These are phyloP conservation scores for Trichoderma sp. DNA, from an alignment of 2,329 filamentous ascomycete genomes.

Conservation along the genomic window DNA sequence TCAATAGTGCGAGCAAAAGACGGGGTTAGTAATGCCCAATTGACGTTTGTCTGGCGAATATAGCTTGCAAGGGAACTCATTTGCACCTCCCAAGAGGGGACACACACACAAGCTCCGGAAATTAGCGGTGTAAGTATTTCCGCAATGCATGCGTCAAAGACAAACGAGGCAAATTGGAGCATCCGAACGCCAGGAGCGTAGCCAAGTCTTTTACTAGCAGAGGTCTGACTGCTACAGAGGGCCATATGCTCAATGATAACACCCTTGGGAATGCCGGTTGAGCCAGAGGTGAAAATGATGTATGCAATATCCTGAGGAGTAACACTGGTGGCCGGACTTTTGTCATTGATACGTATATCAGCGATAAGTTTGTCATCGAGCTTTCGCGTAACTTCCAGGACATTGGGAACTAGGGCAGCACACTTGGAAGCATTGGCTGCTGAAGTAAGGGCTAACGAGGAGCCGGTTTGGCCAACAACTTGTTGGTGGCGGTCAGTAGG, in stretches of 20 bases:
- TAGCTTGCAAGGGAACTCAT: slow-evolving; percentile 15
- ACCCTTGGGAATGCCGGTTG: slow-evolving; percentile 30
- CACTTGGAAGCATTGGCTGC: slow-evolving; percentile 4
- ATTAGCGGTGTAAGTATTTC: slow-evolving; percentile 19
- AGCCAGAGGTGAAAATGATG: slow-evolving; percentile 30
- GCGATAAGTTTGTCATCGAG: not conserved
- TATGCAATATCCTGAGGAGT: slow-evolving; percentile 22
- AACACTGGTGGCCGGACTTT: not conserved
- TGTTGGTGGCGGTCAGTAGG: slow-evolving; percentile 20
- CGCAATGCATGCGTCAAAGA: slow-evolving; percentile 23
- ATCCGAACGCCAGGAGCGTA: slow-evolving; percentile 9
- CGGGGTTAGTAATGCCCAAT: slow-evolving; percentile 25
- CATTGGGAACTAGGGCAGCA: not conserved
- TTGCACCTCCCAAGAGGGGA: slow-evolving; percentile 24
- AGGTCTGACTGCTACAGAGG: slow-evolving; percentile 19
- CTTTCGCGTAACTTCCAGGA: not conserved
- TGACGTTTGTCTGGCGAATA: slow-evolving; percentile 9
- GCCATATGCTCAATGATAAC: slow-evolving; percentile 28
- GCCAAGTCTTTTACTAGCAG: slow-evolving; percentile 7
- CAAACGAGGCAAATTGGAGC: slow-evolving; percentile 25
- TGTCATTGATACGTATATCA: slow-evolving; percentile 45
- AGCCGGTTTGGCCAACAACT: slow-evolving; percentile 22
- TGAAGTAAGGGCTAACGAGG: slow-evolving; percentile 22
- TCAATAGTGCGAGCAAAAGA: slow-evolving; percentile 29
- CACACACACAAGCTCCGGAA: slow-evolving; percentile 25